Evolutionary conservation across 164 flowering plant species (phyloP).

Genomic region (Dillenia turbinata): DNA sequence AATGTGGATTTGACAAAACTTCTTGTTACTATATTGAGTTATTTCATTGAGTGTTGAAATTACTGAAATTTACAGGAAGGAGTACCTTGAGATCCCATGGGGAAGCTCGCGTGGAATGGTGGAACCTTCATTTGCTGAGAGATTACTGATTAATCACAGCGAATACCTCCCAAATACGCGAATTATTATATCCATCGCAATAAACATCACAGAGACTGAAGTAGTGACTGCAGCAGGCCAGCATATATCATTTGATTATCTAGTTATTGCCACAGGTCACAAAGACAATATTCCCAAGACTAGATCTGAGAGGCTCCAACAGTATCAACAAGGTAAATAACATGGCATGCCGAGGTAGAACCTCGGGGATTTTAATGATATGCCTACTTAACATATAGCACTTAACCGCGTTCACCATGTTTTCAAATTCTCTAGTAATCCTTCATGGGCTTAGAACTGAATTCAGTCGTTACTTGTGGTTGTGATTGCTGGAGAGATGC

Average conservation of each 20-base stretch:
- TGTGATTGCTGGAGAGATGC: too few species aligned
- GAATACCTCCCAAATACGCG: slow-evolving; percentile 15
- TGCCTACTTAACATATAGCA: neutral
- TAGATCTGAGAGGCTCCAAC: slow-evolving; percentile 43
- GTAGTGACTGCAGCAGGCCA: slow-evolving; percentile 59
- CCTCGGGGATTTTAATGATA: slow-evolving; percentile 8
- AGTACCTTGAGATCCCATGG: slow-evolving; percentile 28
- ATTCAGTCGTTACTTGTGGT: too few species aligned
- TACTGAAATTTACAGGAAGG: too few species aligned
- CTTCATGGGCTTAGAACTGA: too few species aligned
- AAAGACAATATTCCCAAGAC: slow-evolving; percentile 37
- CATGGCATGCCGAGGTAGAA: slow-evolving; percentile 9
- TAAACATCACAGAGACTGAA: slow-evolving; percentile 14
- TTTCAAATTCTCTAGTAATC: too few species aligned
- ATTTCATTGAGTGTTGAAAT: too few species aligned
- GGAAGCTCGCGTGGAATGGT: slow-evolving; percentile 19
- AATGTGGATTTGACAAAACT: too few species aligned
- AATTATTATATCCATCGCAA: slow-evolving; percentile 1
- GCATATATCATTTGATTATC: slow-evolving; percentile 59
- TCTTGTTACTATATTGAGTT: too few species aligned
- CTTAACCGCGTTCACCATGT: too few species aligned
- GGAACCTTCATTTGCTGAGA: slow-evolving; percentile 20
- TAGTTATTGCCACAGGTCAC: slow-evolving; percentile 85
- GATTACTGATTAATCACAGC: slow-evolving; percentile 13
- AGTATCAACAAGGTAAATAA: slow-evolving; percentile 46